A percentile compares a stretch with the other conserved stretches of the same genome.
These are phyloP conservation scores for Cyberlindnera suaveolens DNA, from an alignment of 805 yeast genomes.

Conservation along the genomic window DNA sequence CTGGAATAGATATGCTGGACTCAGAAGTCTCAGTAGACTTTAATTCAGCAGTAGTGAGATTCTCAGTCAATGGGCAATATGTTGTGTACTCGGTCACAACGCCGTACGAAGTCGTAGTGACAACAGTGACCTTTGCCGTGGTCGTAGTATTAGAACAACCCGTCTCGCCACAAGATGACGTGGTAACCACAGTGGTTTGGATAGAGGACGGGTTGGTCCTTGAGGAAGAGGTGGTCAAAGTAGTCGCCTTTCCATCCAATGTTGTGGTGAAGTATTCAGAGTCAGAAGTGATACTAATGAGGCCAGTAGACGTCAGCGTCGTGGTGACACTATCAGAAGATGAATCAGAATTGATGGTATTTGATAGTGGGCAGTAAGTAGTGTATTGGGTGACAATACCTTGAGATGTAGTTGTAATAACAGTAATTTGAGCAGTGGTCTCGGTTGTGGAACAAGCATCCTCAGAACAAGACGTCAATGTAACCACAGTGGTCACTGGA, in stretches of 20 bases:
- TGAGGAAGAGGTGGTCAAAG: not conserved
- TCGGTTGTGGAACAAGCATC: slow-evolving; percentile 18
- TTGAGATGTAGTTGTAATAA: slow-evolving; percentile 27
- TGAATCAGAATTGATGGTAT: not conserved
- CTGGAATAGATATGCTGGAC: not conserved
- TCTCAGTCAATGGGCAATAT: slow-evolving; percentile 16
- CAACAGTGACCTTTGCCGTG: slow-evolving; percentile 18
- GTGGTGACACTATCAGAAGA: not conserved
- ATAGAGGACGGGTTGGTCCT: not conserved
- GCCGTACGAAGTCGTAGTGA: slow-evolving; percentile 30
- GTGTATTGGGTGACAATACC: slow-evolving; percentile 32
- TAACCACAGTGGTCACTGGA: slow-evolving; percentile 19
- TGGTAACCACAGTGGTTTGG: slow-evolving; percentile 11
- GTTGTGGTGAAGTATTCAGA: too few species aligned
- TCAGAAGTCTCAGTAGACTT: not conserved
- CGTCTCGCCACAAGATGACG: slow-evolving; percentile 13
- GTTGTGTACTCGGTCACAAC: slow-evolving; percentile 22
- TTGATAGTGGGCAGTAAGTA: slow-evolving; percentile 33
- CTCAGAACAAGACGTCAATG: slow-evolving; percentile 26
- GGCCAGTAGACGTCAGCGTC: too few species aligned
- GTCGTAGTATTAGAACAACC: slow-evolving; percentile 7
- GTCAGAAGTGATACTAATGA: too few species aligned
- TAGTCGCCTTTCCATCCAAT: too few species aligned
- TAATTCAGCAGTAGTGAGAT: not conserved
- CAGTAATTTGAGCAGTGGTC: slow-evolving; percentile 19